Base-by-base conservation (phyloP, 2,329 filamentous ascomycete species). In the Rutstroemia sp. region DNA sequence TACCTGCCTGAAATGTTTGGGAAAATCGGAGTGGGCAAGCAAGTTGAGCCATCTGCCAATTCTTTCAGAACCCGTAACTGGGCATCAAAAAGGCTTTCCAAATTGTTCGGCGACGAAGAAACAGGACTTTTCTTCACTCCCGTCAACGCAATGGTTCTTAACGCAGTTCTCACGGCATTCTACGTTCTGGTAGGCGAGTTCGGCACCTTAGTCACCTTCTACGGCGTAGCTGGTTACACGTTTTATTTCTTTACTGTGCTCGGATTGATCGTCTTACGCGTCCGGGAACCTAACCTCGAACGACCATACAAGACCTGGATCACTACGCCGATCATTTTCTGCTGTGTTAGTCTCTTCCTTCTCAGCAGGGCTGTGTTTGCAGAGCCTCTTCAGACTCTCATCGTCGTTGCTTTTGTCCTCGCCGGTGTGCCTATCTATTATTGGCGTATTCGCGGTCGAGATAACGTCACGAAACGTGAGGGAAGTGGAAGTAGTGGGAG, bases 191-290 rank as follows among this genome's bases (percentile, higher is more conserved):
- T 95, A 5, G 94, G 94, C 72, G 90, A 96, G 70, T 97, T 99
- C 69, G 79, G 84, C 52, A 96, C 92, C 0, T 81, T 99, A 2
- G 80, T 97, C 57, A 97, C 94, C 0, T 99, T 99, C 70, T 97
- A 97, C 73, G 94, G 94, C 56, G 94, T 99, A 12, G 94, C 94
- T 0, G 92, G 92, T 14, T 99, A 99, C 71, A 89, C 89, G 0
- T 99, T 99, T 70, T 99, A 99, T 75, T 99, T 99, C 71, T 75
- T 95, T 56, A 95, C 92, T 0, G 94, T 99, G 0, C 81, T 99
- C 0, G 94, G 94, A 0, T 78, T 99, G 49, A 96, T 99, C 60
- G 82, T 99, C 52, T 77, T 99, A 60, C 81, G 94, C 30, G 89
- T 97, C 30, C 82, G 81, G 60, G 94, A 99, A 71, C 94, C 94